A percentile compares a stretch with the other conserved stretches of the same genome.
phyloP scores from a whole-genome alignment of 192 early-diverging fungal species.

The Jimgerdemannia lactiflua region DNA sequence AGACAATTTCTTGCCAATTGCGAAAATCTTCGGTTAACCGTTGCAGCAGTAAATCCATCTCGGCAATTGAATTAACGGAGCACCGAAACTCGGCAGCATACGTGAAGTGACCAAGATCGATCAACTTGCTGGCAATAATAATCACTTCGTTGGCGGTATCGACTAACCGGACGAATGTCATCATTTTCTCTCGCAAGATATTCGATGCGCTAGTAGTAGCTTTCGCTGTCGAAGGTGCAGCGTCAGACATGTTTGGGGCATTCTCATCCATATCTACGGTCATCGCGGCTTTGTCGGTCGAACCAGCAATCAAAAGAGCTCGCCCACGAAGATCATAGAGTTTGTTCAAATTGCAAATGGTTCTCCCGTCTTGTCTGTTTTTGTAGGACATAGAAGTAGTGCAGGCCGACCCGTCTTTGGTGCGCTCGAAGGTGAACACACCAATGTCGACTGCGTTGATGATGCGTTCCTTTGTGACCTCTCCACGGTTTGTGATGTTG shows the following conservation, averaged over 20 bases:
- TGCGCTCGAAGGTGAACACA: conserved; percentile 7
- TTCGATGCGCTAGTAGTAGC: too few species aligned
- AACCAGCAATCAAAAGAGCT: neutral
- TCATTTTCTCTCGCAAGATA: too few species aligned
- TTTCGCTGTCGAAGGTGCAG: too few species aligned
- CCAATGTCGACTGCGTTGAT: conserved; percentile 5
- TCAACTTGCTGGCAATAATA: too few species aligned
- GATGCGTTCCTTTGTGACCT: conserved; percentile 17
- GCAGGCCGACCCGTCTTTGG: neutral
- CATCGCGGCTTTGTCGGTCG: neutral
- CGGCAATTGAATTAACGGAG: neutral
- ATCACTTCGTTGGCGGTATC: too few species aligned
- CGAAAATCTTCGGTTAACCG: neutral
- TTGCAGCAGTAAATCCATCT: neutral
- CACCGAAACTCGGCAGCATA: neutral
- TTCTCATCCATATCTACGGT: neutral
- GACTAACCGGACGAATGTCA: too few species aligned
- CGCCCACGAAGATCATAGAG: conserved; percentile 1
- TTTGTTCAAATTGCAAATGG: neutral
- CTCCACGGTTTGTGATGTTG: conserved; percentile 9
- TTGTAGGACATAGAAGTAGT: neutral
- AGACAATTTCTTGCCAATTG: too few species aligned
- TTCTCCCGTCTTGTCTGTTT: neutral
- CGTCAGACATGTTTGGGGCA: too few species aligned
- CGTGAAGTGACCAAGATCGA: too few species aligned